Evolutionary conservation across 441 rosid genomes (phyloP).

Genomic region (Gossypium schwendimanii): DNA sequence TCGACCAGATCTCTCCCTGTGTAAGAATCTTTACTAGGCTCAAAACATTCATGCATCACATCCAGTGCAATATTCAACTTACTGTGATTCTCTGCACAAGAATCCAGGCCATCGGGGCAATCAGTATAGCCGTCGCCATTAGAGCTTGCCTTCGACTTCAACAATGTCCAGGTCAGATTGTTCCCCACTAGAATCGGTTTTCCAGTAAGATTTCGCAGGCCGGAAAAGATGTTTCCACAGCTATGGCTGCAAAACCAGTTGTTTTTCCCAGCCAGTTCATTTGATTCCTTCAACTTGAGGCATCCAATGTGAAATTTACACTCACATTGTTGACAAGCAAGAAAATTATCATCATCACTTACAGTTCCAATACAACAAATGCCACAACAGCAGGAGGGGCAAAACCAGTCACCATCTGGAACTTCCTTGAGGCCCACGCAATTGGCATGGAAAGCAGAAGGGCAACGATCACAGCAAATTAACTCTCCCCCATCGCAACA

Average conservation of each 20-base stretch:
- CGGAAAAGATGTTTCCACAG: constrained; percentile 26
- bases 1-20: constrained; percentile 38
- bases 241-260: constrained; percentile 50
- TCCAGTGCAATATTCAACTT: constrained; percentile 38
- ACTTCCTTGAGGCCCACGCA: constrained; percentile 44
- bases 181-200: constrained; percentile 23
- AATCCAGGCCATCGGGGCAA: background rate
- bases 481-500: constrained; percentile 55
- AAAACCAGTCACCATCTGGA: constrained; percentile 67
- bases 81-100: constrained; percentile 20
- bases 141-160: constrained; percentile 22
- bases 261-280: background rate
- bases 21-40: constrained; percentile 30
- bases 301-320: constrained; percentile 39
- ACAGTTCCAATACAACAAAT: constrained; percentile 27
- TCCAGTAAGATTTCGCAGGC: constrained; percentile 31
- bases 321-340: constrained; percentile 44
- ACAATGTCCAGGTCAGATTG: constrained; percentile 41
- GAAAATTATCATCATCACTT: constrained; percentile 8
- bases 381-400: constrained; percentile 55
- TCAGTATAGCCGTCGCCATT: background rate
- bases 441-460: constrained; percentile 48
- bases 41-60: constrained; percentile 53
- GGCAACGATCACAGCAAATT: constrained; percentile 61
- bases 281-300: constrained; percentile 9